Conservation (phyloP, 495 filamentous ascomycete genomes). For the Aspergillus saccharolyticus region DNA sequence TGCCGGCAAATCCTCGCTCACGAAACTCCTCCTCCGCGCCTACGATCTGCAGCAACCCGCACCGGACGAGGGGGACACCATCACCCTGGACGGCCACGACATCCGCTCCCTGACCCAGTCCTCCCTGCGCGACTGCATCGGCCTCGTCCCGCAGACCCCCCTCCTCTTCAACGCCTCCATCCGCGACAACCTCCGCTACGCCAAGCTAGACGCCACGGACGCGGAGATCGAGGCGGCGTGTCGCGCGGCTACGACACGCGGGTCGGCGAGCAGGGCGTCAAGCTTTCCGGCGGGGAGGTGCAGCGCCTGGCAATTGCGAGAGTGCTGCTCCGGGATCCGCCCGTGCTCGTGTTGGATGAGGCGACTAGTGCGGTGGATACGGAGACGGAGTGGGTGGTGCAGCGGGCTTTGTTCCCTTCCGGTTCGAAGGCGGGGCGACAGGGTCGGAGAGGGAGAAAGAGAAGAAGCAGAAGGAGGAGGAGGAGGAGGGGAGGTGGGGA, state of each 20-base stretch:
- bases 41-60: slow-evolving; percentile 50
- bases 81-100: neutral
- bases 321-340: neutral
- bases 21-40: slow-evolving; percentile 66
- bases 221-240: neutral
- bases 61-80: slow-evolving; percentile 23
- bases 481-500: too few relatives aligned
- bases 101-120: neutral
- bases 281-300: slow-evolving; percentile 69
- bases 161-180: neutral
- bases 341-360: neutral
- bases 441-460: too few relatives aligned
- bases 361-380: neutral
- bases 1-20: slow-evolving; percentile 69
- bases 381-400: neutral
- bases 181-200: neutral
- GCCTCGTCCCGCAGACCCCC: neutral
- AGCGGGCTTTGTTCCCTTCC: neutral
- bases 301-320: slow-evolving; percentile 31
- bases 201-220: neutral
- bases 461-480: too few relatives aligned
- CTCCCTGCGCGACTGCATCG: neutral
- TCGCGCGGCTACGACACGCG: neutral
- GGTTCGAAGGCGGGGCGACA: too few relatives aligned
- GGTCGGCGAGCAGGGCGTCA: slow-evolving; percentile 60